phyloP scores from a whole-genome alignment of 768 basidiomycete genomes.

The Mycena galericulata region DNA sequence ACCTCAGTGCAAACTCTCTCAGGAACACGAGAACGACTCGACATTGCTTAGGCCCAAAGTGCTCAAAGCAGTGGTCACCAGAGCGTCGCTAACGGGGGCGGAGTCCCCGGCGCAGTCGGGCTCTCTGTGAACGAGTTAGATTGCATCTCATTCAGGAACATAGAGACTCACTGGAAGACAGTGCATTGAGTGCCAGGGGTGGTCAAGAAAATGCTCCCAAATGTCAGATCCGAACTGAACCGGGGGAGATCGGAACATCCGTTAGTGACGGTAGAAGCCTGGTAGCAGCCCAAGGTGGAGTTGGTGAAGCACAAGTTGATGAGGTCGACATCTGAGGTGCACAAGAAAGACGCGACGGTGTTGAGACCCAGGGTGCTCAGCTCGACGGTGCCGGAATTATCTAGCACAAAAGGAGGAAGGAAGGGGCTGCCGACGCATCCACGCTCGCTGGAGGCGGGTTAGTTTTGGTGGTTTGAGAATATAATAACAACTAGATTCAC shows the following conservation, averaged over 20 bases:
- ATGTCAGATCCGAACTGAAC: conserved; percentile 14
- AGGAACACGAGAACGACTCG: conserved; percentile 7
- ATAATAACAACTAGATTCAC: not conserved
- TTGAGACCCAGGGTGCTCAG: conserved; percentile 24
- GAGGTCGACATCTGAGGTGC: conserved; percentile 24
- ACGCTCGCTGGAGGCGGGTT: conserved; percentile 4
- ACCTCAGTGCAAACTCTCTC: no score
- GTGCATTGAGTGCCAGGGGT: conserved; percentile 17
- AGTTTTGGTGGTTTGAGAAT: not conserved
- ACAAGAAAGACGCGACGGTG: conserved; percentile 28
- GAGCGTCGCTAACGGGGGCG: not conserved
- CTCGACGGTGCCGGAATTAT: conserved; percentile 20
- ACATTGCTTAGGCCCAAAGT: conserved; percentile 12
- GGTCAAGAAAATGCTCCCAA: not conserved
- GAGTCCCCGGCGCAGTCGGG: not conserved
- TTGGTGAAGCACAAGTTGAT: conserved; percentile 22
- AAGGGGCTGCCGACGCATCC: conserved; percentile 13
- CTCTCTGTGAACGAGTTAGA: not conserved
- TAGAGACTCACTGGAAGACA: conserved; percentile 15
- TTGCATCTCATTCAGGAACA: not conserved
- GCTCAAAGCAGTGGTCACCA: not conserved
- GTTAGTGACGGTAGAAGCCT: conserved; percentile 20
- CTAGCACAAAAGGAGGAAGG: conserved; percentile 17
- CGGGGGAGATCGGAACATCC: conserved; percentile 17
- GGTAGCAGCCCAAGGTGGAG: conserved; percentile 15